These are phyloP conservation scores for Pythium phragmiticola DNA, from an alignment of 352 stramenopile genomes.

Conservation along the genomic window DNA sequence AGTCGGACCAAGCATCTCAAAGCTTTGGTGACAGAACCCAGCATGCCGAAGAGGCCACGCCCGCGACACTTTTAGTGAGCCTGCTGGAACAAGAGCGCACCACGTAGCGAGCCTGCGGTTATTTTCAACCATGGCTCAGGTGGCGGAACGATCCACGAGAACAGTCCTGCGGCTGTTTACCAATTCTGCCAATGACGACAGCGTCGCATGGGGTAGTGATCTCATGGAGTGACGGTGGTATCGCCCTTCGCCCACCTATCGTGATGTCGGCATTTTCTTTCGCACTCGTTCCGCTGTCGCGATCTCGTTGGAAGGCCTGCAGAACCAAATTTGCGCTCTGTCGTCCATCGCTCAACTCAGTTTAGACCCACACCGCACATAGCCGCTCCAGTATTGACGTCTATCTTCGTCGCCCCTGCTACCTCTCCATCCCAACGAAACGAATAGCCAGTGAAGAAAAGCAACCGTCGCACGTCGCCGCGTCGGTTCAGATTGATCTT, in stretches of 20 bases:
- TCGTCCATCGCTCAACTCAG: slow-evolving; percentile 5
- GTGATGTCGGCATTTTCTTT: slow-evolving; percentile 10
- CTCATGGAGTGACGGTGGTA: background rate
- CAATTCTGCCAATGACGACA: slow-evolving; percentile 4
- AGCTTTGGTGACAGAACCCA: too few relatives aligned
- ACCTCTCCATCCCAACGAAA: slow-evolving; percentile 19
- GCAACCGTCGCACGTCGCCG: slow-evolving; percentile 12
- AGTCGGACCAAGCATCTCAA: too few relatives aligned
- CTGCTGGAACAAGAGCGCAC: slow-evolving; percentile 10
- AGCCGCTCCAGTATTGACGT: background rate
- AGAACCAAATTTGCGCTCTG: slow-evolving; percentile 4
- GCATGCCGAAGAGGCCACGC: too few relatives aligned
- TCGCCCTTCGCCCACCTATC: background rate
- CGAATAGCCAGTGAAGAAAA: slow-evolving; percentile 11
- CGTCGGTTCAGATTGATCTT: slow-evolving; percentile 3
- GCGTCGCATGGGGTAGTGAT: slow-evolving; percentile 3
- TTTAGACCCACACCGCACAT: background rate
- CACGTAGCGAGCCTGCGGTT: slow-evolving; percentile 1
- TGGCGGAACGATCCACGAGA: slow-evolving; percentile 14
- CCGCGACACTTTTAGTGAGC: background rate
- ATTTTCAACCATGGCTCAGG: slow-evolving; percentile 12
- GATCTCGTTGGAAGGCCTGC: slow-evolving; percentile 2
- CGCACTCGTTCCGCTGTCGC: background rate
- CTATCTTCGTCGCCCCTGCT: slow-evolving; percentile 2
- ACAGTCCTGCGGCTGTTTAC: slow-evolving; percentile 19